Evolutionary conservation across 176 grass and related monocot species (phyloP).

Genomic region (Luzula sylvatica): DNA sequence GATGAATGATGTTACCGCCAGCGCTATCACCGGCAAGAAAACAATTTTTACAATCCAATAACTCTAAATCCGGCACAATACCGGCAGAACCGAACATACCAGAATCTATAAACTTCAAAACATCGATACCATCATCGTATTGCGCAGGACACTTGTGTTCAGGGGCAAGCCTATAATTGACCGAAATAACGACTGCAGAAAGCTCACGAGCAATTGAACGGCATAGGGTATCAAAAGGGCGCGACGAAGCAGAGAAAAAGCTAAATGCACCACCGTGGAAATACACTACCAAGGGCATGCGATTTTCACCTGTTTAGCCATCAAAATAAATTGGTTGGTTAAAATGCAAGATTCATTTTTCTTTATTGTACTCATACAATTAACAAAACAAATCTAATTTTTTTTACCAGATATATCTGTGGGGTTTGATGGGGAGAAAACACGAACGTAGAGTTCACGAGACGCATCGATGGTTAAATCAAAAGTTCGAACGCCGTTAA

Average conservation of each 20-base stretch:
- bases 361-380: too few relatives aligned
- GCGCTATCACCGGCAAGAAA: conserved; percentile 32
- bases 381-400: not conserved
- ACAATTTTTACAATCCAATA: conserved; percentile 12
- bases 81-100: not conserved
- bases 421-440: conserved; percentile 25
- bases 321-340: too few relatives aligned
- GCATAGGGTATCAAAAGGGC: conserved; percentile 40
- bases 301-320: not conserved
- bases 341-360: too few relatives aligned
- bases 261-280: conserved; percentile 76
- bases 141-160: conserved; percentile 34
- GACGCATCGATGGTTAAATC: conserved; percentile 45
- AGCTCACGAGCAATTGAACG: conserved; percentile 29
- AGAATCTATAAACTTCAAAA: conserved; percentile 18
- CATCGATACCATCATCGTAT: conserved; percentile 26
- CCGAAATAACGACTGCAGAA: conserved; percentile 31
- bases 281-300: conserved; percentile 39
- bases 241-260: conserved; percentile 43
- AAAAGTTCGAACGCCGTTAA: conserved; percentile 33
- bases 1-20: conserved; percentile 25
- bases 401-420: conserved; percentile 1
- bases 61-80: not conserved
- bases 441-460: conserved; percentile 37
- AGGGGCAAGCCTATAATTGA: conserved; percentile 39